Conservation (phyloP, 2,329 filamentous ascomycete genomes). For the Cladorrhinum sp. region DNA sequence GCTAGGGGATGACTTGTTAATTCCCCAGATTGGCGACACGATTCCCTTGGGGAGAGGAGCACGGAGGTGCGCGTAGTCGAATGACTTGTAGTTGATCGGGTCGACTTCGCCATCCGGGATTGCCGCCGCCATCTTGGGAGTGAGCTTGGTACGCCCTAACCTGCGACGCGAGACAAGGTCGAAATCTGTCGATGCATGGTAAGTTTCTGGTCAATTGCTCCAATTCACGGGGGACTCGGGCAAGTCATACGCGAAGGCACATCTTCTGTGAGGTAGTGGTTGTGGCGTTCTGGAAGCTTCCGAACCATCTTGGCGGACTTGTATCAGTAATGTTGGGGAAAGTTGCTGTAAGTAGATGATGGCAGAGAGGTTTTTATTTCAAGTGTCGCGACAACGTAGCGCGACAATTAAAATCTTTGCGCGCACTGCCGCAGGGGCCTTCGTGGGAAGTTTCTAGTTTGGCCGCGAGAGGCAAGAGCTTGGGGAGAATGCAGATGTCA, state of each 20-base stretch:
- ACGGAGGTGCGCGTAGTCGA: conserved; percentile 94
- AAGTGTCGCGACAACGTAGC: conserved; percentile 9
- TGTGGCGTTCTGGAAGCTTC: conserved; percentile 58
- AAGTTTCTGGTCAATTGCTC: conserved; percentile 6
- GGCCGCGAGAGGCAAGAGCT: conserved; percentile 10
- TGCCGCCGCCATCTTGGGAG: conserved; percentile 74
- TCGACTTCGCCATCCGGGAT: conserved; percentile 69
- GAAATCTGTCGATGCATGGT: conserved; percentile 51
- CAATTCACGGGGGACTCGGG: not conserved
- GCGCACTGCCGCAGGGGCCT: conserved; percentile 18
- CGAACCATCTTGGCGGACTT: conserved; percentile 29
- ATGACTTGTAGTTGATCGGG: conserved; percentile 71
- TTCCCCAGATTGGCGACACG: conserved; percentile 77
- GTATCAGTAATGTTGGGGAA: not conserved
- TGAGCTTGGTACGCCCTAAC: conserved; percentile 87
- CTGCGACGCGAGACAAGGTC: conserved; percentile 81
- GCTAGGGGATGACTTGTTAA: conserved; percentile 69
- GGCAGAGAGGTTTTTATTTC: not conserved
- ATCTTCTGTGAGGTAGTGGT: conserved; percentile 64
- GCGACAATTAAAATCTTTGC: conserved; percentile 25
- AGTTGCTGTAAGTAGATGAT: too few relatives aligned
- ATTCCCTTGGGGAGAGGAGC: conserved; percentile 90
- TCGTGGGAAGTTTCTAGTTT: conserved; percentile 8
- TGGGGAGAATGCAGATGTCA: not conserved
- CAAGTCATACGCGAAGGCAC: conserved; percentile 57